Conservation (phyloP, 345 rosid species). For the Turnera subulata region DNA sequence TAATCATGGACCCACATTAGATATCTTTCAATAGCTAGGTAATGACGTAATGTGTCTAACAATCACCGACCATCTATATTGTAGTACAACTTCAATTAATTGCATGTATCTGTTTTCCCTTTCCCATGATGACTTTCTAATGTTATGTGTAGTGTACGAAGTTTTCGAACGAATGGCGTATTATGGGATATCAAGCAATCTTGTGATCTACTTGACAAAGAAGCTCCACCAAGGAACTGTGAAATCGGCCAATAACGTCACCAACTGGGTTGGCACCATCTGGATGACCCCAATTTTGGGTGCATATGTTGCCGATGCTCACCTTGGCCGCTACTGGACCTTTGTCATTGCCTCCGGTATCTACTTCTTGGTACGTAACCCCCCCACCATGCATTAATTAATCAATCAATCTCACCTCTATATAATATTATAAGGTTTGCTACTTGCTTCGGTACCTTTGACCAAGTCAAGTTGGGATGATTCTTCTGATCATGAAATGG, state of each 20-base stretch:
- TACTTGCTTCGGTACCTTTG: background rate
- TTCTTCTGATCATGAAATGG: no score
- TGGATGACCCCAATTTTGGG: conserved; percentile 85
- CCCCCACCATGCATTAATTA: no score
- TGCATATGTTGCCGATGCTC: conserved; percentile 85
- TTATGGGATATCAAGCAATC: conserved; percentile 73
- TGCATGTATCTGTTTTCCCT: no score
- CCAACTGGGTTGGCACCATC: conserved; percentile 88
- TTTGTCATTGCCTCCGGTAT: conserved; percentile 48
- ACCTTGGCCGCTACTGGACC: conserved; percentile 83
- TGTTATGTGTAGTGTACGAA: conserved; percentile 54
- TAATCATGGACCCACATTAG: no score
- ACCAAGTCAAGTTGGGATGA: background rate
- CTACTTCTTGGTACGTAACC: conserved; percentile 48
- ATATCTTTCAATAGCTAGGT: no score
- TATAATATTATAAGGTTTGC: no score
- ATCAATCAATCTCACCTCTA: no score
- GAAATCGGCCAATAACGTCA: conserved; percentile 76
- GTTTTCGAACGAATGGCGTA: conserved; percentile 90
- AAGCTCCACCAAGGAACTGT: conserved; percentile 85
- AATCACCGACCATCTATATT: no score
- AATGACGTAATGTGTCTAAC: no score
- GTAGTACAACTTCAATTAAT: no score
- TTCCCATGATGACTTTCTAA: background rate
- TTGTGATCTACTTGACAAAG: conserved; percentile 67